Base-by-base conservation (phyloP, 148 eudicot genomes). In the Fagopyrum esculentum region DNA sequence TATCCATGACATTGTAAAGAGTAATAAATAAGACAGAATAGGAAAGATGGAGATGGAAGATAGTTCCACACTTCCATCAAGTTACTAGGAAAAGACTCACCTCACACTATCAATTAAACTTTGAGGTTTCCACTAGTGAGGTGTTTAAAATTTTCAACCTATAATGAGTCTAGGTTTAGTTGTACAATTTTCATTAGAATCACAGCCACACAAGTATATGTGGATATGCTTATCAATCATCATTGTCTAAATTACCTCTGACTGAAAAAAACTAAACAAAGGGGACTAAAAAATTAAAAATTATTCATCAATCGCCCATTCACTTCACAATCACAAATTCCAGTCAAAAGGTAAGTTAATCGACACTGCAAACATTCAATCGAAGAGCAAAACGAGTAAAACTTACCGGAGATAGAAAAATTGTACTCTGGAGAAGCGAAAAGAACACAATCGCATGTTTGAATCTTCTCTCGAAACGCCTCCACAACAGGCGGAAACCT, bases 391-490 rank as follows among this genome's bases (percentile, higher is more conserved):
- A 49, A 6, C 11, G 40, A 60, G 13, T 35, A 60, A 30, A 10
- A 29, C 69, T 29, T 86, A 92, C 97, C 86, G 16, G 97, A 69
- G 61, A 94, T 77, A 10, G 98, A 91, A 86, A 83, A 90, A 75
- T 94, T 94, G 78, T 89, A 89, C 89, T 94, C 98, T 0, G 98
- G 97, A 56, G 97, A 91, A 79, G 93, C 97, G 26, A 94, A 91
- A 43, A 94, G 89, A 57, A 86, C 1, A 60, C 86, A 60, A 77
- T 94, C 97, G 60, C 91, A 86, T 55, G 85, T 84, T 2, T 56
- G 85, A 83, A 94, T 90, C 84, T 94, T 91, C 81, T 80, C 76
- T 15, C 98, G 86, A 73, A 94, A 91, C 4, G 86, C 91, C 79
- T 88, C 89, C 4, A 94, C 98, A 0, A 35, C 86, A 0, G 84